phyloP scores from a whole-genome alignment of 2,329 filamentous ascomycete genomes.

The Verticillium nubilum region DNA sequence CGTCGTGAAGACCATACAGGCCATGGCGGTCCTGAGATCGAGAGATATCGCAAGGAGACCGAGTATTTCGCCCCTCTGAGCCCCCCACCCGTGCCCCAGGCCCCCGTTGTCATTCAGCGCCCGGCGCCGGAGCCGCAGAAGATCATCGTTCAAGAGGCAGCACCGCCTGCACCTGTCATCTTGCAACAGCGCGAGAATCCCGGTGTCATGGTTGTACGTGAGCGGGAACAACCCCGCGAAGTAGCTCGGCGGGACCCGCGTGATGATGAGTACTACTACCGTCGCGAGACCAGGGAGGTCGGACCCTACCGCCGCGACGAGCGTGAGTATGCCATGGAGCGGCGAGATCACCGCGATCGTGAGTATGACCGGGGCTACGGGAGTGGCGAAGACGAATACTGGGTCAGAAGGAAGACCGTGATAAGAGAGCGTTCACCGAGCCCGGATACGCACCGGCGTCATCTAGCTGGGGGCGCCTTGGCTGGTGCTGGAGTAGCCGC shows the following conservation, averaged over 20 bases:
- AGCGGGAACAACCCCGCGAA: slow-evolving; percentile 33
- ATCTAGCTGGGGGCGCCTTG: slow-evolving; percentile 59
- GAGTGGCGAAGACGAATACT: slow-evolving; percentile 35
- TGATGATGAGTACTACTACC: slow-evolving; percentile 49
- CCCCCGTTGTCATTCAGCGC: slow-evolving; percentile 53
- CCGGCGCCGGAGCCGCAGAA: slow-evolving; percentile 50
- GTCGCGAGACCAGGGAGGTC: slow-evolving; percentile 37
- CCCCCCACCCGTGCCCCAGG: slow-evolving; percentile 31
- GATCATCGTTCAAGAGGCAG: slow-evolving; percentile 56
- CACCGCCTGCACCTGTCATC: slow-evolving; percentile 45
- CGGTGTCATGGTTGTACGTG: slow-evolving; percentile 36
- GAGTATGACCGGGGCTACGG: slow-evolving; percentile 24
- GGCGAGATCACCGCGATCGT: slow-evolving; percentile 20
- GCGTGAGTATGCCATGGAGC: slow-evolving; percentile 22
- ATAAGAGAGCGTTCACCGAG: slow-evolving; percentile 46
- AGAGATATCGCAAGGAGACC: slow-evolving; percentile 56
- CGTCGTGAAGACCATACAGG: slow-evolving; percentile 35
- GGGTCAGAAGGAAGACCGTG: slow-evolving; percentile 34
- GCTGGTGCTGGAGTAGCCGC: slow-evolving; percentile 58
- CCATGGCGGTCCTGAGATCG: slow-evolving; percentile 40
- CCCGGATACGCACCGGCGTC: slow-evolving; percentile 48
- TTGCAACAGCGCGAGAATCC: slow-evolving; percentile 38
- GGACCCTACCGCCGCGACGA: slow-evolving; percentile 23
- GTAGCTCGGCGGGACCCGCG: slow-evolving; percentile 28
- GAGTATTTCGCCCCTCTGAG: slow-evolving; percentile 54